Evolutionary conservation across 257 asterid species (phyloP).

Genomic region (Solanum pennellii): DNA sequence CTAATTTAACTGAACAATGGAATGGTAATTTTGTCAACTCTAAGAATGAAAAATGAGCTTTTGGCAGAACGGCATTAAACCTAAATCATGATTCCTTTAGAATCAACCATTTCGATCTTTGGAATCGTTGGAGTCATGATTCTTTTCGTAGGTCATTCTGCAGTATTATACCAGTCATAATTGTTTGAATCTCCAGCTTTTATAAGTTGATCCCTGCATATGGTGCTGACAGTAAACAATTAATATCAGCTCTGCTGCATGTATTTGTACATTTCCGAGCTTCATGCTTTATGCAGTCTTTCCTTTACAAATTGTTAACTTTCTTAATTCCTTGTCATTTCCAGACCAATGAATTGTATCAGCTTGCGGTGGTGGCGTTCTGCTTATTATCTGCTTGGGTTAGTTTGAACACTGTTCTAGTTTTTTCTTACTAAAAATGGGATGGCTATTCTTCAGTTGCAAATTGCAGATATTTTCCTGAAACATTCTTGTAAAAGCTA

Average conservation of each 20-base stretch:
- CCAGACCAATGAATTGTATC: constrained; percentile 89
- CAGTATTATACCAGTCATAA: background rate
- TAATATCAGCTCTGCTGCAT: background rate
- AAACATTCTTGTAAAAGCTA: background rate
- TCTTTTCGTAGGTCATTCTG: background rate
- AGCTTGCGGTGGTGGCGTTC: constrained; percentile 92
- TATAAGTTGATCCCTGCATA: background rate
- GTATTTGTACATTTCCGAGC: background rate
- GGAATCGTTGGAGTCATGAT: background rate
- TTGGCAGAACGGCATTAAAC: background rate
- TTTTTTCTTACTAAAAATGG: background rate
- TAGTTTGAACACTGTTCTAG: constrained; percentile 12
- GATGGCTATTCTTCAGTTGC: background rate
- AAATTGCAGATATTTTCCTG: background rate
- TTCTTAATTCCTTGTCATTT: constrained; percentile 19
- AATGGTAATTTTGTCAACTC: background rate
- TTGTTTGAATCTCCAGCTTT: background rate
- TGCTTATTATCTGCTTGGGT: constrained; percentile 96
- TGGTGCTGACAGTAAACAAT: background rate
- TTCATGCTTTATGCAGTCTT: background rate
- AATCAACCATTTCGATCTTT: background rate
- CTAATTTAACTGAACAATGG: background rate
- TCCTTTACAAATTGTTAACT: background rate
- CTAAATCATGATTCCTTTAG: background rate
- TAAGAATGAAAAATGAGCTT: background rate